A percentile compares a stretch with the other conserved stretches of the same genome.
Evolutionary conservation across 805 yeast species (phyloP).

Genomic region (Ogataea thermomethanolica): DNA sequence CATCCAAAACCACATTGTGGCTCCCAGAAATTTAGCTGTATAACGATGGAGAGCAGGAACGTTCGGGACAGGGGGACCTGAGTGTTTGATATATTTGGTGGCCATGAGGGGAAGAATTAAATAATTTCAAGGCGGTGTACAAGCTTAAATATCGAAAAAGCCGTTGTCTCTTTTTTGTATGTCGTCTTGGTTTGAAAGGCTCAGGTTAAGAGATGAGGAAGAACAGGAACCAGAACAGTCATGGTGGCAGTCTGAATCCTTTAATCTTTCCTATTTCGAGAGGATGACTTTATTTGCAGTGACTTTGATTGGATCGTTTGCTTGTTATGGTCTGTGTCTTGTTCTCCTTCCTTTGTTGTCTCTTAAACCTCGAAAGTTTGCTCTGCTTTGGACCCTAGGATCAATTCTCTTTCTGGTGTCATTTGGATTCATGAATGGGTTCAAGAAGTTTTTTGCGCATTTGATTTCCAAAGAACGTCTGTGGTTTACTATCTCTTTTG

Average conservation of each 20-base stretch:
- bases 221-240: slow-evolving; percentile 2
- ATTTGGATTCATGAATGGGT: slow-evolving; percentile 87
- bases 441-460: slow-evolving; percentile 64
- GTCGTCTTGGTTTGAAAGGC: slow-evolving; percentile 7
- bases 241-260: slow-evolving; percentile 23
- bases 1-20: slow-evolving; percentile 87
- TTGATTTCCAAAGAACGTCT: slow-evolving; percentile 66
- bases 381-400: slow-evolving; percentile 81
- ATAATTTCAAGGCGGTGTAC: not conserved
- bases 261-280: slow-evolving; percentile 66
- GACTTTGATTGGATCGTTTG: slow-evolving; percentile 67
- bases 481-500: slow-evolving; percentile 70
- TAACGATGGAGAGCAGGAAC: slow-evolving; percentile 54
- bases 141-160: not conserved
- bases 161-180: not conserved
- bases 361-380: slow-evolving; percentile 81
- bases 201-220: slow-evolving; percentile 6
- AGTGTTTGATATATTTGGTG: slow-evolving; percentile 42
- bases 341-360: slow-evolving; percentile 81
- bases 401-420: slow-evolving; percentile 75
- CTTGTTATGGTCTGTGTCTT: slow-evolving; percentile 73
- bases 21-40: slow-evolving; percentile 69
- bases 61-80: slow-evolving; percentile 64
- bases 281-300: slow-evolving; percentile 69
- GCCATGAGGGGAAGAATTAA: slow-evolving; percentile 11